Evolutionary conservation across 345 rosid genomes (phyloP).

Genomic region (Camelina neglecta): DNA sequence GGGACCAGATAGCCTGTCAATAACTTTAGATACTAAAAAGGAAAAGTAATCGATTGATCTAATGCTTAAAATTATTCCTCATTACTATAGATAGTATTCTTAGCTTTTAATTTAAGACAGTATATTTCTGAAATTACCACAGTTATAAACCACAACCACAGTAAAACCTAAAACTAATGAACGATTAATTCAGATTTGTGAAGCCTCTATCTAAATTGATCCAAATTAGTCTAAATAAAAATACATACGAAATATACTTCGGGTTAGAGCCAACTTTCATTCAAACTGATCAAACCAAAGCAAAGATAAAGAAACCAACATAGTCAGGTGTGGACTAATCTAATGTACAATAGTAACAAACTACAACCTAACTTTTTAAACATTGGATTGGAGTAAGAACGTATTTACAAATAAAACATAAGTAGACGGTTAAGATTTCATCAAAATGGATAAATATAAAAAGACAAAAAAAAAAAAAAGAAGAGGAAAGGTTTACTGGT

Average conservation of each 20-base stretch:
- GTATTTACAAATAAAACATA: neutral
- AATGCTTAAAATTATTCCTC: slow-evolving; percentile 27
- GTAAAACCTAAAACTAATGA: slow-evolving; percentile 4
- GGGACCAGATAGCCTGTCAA: slow-evolving; percentile 39
- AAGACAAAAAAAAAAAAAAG: neutral
- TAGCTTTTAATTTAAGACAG: slow-evolving; percentile 39
- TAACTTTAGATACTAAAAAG: slow-evolving; percentile 24
- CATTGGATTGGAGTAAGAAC: neutral
- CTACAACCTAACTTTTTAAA: neutral
- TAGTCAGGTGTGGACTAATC: neutral
- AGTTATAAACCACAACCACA: neutral
- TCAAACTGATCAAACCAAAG: slow-evolving; percentile 16
- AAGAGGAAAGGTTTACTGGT: slow-evolving; percentile 13
- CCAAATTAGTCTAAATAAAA: neutral
- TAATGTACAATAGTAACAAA: slow-evolving; percentile 1
- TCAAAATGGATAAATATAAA: slow-evolving; percentile 15
- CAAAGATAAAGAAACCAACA: slow-evolving; percentile 10
- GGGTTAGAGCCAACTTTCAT: neutral
- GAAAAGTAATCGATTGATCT: slow-evolving; percentile 34
- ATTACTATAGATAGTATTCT: slow-evolving; percentile 40
- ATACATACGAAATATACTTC: neutral
- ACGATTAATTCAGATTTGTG: neutral
- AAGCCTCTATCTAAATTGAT: neutral
- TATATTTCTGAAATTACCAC: neutral
- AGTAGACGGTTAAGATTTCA: slow-evolving; percentile 4